Percentiles rank a stretch among this genome's conserved stretches.
These are phyloP conservation scores for Neopestalotiopsis sp. DNA, from an alignment of 2,329 filamentous ascomycete species.

Conservation along the genomic window DNA sequence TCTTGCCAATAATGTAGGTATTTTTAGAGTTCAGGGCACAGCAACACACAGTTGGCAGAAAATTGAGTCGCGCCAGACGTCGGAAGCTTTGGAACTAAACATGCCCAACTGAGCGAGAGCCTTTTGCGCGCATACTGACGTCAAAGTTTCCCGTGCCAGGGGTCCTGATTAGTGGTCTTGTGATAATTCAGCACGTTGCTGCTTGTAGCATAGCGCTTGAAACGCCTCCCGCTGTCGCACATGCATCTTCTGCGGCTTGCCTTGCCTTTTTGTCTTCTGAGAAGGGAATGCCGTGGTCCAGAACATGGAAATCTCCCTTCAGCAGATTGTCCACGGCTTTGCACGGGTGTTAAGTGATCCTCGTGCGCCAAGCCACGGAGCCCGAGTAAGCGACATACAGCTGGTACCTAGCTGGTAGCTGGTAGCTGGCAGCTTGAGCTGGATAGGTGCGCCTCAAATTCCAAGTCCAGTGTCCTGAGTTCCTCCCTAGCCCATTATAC, in stretches of 20 bases:
- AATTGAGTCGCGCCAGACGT: not conserved
- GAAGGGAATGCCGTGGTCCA: too few relatives aligned
- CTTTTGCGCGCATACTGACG: slow-evolving; percentile 18
- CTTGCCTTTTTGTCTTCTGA: not conserved
- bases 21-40: not conserved
- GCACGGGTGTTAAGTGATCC: too few relatives aligned
- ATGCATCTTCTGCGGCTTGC: not conserved
- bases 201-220: slow-evolving; percentile 11
- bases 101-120: not conserved
- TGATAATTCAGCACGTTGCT: not conserved
- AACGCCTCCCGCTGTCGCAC: slow-evolving; percentile 1
- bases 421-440: too few relatives aligned
- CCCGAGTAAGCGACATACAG: too few relatives aligned
- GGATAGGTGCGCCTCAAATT: too few relatives aligned
- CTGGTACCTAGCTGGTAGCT: too few relatives aligned
- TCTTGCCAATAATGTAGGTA: not conserved
- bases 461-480: too few relatives aligned
- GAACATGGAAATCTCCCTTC: too few relatives aligned
- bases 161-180: not conserved
- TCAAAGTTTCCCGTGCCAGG: not conserved
- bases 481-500: too few relatives aligned
- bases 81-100: not conserved
- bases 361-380: not conserved
- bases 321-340: too few relatives aligned
- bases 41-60: not conserved